phyloP scores from a whole-genome alignment of 2,329 filamentous ascomycete species.

The Paraphaeosphaeria sporulosa region DNA sequence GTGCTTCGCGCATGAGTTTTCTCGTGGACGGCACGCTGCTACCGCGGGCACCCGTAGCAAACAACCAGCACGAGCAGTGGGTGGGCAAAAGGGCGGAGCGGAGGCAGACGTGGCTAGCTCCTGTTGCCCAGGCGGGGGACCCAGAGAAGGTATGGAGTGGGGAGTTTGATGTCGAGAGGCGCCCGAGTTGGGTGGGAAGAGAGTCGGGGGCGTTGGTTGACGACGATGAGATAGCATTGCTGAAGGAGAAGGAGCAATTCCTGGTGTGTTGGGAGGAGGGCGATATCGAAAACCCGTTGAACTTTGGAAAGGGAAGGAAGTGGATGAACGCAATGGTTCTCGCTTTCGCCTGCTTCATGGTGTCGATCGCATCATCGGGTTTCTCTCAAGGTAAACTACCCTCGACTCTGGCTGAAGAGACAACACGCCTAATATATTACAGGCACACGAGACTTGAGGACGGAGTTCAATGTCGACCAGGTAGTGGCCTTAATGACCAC shows the following conservation, averaged over 20 bases:
- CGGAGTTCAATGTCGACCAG: slow-evolving; percentile 32
- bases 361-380: slow-evolving; percentile 35
- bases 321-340: slow-evolving; percentile 42
- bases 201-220: background rate
- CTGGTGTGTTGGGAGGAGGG: slow-evolving; percentile 65
- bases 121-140: slow-evolving; percentile 12
- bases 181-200: slow-evolving; percentile 24
- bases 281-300: slow-evolving; percentile 63
- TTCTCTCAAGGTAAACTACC: slow-evolving; percentile 30
- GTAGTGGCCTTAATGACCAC: slow-evolving; percentile 34
- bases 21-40: slow-evolving; percentile 27
- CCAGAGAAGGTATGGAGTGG: slow-evolving; percentile 23
- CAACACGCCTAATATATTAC: background rate
- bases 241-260: slow-evolving; percentile 4
- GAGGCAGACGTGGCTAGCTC: slow-evolving; percentile 26
- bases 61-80: slow-evolving; percentile 23
- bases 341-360: slow-evolving; percentile 39
- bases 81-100: slow-evolving; percentile 12
- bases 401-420: background rate
- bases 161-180: slow-evolving; percentile 28
- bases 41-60: slow-evolving; percentile 15
- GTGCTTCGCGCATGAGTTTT: slow-evolving; percentile 28
- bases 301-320: slow-evolving; percentile 56
- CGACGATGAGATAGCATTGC: background rate
- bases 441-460: slow-evolving; percentile 35